Base-by-base conservation (phyloP, 345 rosid genomes). In the Gossypium raimondii region DNA sequence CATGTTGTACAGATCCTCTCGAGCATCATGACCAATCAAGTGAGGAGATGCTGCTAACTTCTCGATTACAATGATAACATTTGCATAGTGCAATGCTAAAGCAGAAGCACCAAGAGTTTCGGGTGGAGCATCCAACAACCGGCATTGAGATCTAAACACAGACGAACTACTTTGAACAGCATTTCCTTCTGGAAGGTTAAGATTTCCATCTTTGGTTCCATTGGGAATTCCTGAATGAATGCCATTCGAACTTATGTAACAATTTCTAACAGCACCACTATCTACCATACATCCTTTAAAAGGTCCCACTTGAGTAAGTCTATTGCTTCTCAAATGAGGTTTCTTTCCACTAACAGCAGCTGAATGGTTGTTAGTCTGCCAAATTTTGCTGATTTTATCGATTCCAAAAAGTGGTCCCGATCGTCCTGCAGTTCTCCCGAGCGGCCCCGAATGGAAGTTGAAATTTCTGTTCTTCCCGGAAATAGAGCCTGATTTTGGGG, bases 1-100 rank as follows among this genome's bases (percentile, higher is more conserved):
- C 99, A 96, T 90, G 72, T 88, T 91, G 88, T 96, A 96, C 52
- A 96, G 84, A 78, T 96, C 99, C 80, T 93, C 97, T 75, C 98
- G 87, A 18, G 98, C 99, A 79, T 96, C 98, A 13, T 89, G 90
- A 16, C 99, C 92, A 61, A 96, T 90, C 87, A 96, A 84, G 82
- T 96, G 97, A 70, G 98, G 98, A 76, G 99, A 87, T 50, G 92
- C 90, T 34, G 86, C 97, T 59, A 96, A 86, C 81, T 92, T 93
- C 86, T 96, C 98, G 22, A 93, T 89, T 64, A 93, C 86, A 73
- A 89, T 85, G 65, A 96, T 96, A 45, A 96, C 95, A 73, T 96
- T 96, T 9, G 99, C 98, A 65, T 93, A 96, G 79, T 93, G 99
- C 78, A 96, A 82, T 17, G 98, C 93, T 70, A 96, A 83, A 84